phyloP scores from a whole-genome alignment of 106 monocot genomes.

The Amphibolis antarctica region DNA sequence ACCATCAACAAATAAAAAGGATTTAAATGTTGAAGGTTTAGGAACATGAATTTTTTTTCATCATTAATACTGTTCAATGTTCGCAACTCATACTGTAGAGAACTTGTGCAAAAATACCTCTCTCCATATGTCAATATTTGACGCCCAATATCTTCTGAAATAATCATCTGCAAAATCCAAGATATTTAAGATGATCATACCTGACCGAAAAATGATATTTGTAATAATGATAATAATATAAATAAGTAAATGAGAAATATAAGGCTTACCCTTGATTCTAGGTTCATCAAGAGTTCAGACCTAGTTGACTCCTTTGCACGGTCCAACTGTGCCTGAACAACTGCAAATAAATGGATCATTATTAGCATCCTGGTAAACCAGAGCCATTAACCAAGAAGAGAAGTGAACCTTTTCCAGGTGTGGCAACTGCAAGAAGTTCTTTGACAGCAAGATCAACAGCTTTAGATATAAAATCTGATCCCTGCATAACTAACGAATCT shows the following conservation, averaged over 20 bases:
- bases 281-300: conserved; percentile 66
- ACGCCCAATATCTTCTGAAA: conserved; percentile 70
- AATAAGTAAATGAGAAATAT: background rate
- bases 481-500: conserved; percentile 14
- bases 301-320: conserved; percentile 69
- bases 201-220: background rate
- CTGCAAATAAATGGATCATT: conserved; percentile 17
- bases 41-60: background rate
- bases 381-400: background rate
- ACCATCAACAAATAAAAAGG: too few species aligned
- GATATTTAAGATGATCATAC: background rate
- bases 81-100: background rate
- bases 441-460: conserved; percentile 72
- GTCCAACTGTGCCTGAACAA: conserved; percentile 59
- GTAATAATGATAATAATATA: background rate
- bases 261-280: conserved; percentile 57
- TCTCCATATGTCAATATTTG: conserved; percentile 72
- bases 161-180: conserved; percentile 42
- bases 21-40: too few species aligned
- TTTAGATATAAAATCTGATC: conserved; percentile 45
- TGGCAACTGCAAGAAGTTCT: conserved; percentile 58
- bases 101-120: conserved; percentile 25
- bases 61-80: background rate
- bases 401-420: conserved; percentile 63
- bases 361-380: background rate